A percentile compares a stretch with the other conserved stretches of the same genome.
Conservation (phyloP, 2,329 filamentous ascomycete genomes). For the Venturia nashicola region DNA sequence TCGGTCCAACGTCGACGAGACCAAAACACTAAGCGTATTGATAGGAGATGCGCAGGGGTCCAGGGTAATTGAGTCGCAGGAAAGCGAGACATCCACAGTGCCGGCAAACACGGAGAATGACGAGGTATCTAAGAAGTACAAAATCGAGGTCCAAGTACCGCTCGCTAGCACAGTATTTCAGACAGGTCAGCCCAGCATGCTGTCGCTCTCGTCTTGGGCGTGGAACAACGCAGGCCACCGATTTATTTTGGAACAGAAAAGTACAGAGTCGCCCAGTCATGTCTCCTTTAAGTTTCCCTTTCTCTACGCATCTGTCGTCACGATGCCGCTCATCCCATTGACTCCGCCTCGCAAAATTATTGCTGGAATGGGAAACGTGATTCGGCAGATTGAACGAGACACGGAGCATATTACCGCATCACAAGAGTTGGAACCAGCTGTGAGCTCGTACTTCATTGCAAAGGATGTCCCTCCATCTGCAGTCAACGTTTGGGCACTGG, state of each 20-base stretch:
- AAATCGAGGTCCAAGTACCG: slow-evolving; percentile 40
- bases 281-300: neutral
- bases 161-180: slow-evolving; percentile 69
- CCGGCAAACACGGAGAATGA: neutral
- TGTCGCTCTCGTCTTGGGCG: slow-evolving; percentile 18
- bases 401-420: slow-evolving; percentile 48
- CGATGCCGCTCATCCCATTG: slow-evolving; percentile 45
- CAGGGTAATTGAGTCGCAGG: neutral
- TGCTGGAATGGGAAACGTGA: slow-evolving; percentile 65
- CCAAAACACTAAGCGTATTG: neutral
- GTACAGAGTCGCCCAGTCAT: neutral
- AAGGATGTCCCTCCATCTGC: slow-evolving; percentile 29
- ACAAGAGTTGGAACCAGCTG: slow-evolving; percentile 54
- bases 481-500: slow-evolving; percentile 61
- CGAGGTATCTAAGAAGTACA: neutral
- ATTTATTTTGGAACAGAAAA: neutral
- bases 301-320: neutral
- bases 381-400: slow-evolving; percentile 43
- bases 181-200: slow-evolving; percentile 40
- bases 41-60: neutral
- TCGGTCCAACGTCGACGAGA: neutral
- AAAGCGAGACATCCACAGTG: too few relatives aligned
- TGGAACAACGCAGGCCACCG: neutral
- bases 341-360: slow-evolving; percentile 50
- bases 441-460: slow-evolving; percentile 45